Conservation (phyloP, 176 grass and related monocot species). For the Musa itinerans region DNA sequence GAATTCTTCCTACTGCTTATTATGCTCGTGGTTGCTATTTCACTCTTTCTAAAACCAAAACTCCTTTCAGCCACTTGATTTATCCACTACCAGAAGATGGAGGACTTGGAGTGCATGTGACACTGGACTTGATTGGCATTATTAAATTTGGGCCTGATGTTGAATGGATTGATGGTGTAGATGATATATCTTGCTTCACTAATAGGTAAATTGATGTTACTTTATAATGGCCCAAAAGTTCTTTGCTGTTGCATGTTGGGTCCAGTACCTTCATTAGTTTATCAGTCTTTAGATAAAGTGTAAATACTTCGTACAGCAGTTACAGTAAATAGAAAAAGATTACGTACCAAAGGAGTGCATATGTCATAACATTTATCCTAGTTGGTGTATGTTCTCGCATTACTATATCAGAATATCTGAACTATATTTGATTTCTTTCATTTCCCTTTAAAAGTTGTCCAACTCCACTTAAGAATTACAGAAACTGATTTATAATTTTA, state of each 20-base stretch:
- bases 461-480: neutral
- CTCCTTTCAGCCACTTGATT: slow-evolving; percentile 62
- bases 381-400: too few species aligned
- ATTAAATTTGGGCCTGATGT: slow-evolving; percentile 96
- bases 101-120: slow-evolving; percentile 86
- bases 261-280: neutral
- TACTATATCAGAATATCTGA: too few species aligned
- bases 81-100: slow-evolving; percentile 98
- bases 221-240: neutral
- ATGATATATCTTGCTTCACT: slow-evolving; percentile 60
- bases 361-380: too few species aligned
- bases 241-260: neutral
- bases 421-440: too few species aligned
- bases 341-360: too few species aligned
- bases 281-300: too few species aligned
- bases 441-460: neutral
- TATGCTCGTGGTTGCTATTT: slow-evolving; percentile 92
- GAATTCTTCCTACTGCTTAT: slow-evolving; percentile 45
- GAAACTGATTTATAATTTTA: neutral
- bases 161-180: slow-evolving; percentile 64
- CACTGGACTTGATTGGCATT: slow-evolving; percentile 60
- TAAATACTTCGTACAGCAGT: too few species aligned
- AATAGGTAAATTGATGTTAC: slow-evolving; percentile 39
- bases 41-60: slow-evolving; percentile 57
- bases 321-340: too few species aligned